These are phyloP conservation scores for Boletus mariae DNA, from an alignment of 1,284 basidiomycete species.

Conservation along the genomic window DNA sequence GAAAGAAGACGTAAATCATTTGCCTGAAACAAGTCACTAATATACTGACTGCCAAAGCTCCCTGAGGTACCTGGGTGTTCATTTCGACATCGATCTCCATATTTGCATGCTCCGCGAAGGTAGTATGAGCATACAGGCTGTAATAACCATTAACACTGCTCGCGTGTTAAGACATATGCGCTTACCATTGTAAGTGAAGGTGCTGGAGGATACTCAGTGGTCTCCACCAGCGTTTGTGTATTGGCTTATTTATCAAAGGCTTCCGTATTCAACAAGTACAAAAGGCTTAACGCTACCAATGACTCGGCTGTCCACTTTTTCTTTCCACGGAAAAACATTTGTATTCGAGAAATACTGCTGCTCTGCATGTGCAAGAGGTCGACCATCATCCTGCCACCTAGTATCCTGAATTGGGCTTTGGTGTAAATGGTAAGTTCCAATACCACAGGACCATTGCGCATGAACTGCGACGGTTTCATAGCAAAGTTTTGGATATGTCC, in stretches of 20 bases:
- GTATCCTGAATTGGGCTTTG: not conserved
- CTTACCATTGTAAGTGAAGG: conserved; percentile 19
- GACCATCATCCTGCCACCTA: not conserved
- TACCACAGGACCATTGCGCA: not conserved
- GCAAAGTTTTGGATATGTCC: not conserved
- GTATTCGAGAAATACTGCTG: too few species aligned
- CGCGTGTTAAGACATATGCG: too few species aligned
- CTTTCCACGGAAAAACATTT: too few species aligned
- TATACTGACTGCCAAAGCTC: conserved; percentile 38
- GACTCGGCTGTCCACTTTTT: too few species aligned
- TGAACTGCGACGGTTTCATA: not conserved
- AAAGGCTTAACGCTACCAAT: too few species aligned
- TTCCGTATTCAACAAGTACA: not conserved
- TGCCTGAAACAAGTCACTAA: conserved; percentile 3
- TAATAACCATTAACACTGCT: conserved; percentile 6
- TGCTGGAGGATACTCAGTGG: not conserved
- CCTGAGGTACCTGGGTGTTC: conserved; percentile 52
- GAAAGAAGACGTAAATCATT: conserved; percentile 9
- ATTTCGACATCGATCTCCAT: conserved; percentile 64
- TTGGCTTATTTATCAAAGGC: not conserved
- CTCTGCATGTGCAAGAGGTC: not conserved
- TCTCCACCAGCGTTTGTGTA: not conserved
- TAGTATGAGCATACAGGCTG: conserved; percentile 57
- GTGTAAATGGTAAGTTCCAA: not conserved
- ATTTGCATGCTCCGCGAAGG: conserved; percentile 65